Evolutionary conservation across 148 eudicot species (phyloP), one percentile per base, ranked within the genome.

Genomic region (Hydrangea macrophylla): DNA sequence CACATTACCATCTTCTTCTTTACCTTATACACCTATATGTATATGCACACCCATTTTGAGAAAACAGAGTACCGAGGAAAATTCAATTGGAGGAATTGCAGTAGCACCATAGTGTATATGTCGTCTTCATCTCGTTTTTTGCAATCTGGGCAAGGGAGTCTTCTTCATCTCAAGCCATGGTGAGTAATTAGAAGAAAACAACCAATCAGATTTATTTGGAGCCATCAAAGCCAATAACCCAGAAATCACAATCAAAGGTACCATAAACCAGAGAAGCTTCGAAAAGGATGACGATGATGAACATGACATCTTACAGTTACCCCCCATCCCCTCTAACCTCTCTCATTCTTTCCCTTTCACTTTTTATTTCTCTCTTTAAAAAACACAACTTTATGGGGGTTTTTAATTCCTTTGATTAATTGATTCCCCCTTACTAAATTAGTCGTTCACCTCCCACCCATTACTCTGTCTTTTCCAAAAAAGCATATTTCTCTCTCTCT

Each of bases 241-340:
- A 33, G 55, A 79, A 1, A 78, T 67, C 62, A 77, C 55, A 39
- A 84, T n/a, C n/a, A 89, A 64, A 42, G 83, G 79, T 26, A 78
- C 60, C 64, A 78, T 33, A 3, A 81, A 45, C 54, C 71, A 31
- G 27, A 82, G 20, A 1, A 86, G 58, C 77, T 76, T 86, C 26
- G 74, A 15, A 3, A 79, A 68, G 40, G 67, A 73, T 70, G 89
- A 70, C 26, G 76, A 61, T 63, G 65, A 70, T 59, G 76, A 68
- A 40, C 64, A 73, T 71, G 85, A 70, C 55, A 58, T 40, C 40
- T n/a, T 67, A 68, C 72, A 72, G 69, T n/a, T n/a, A n/a, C 67
- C 74, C 37, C 32, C 58, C 72, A 73, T 71, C n/a, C 37, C 6
- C 17, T 42, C 12, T 7, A 33, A 20, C 45, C 31, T 15, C 69